These are phyloP conservation scores for Dimargaris cristalligena DNA, from an alignment of 192 early-diverging fungal species.

Conservation along the genomic window DNA sequence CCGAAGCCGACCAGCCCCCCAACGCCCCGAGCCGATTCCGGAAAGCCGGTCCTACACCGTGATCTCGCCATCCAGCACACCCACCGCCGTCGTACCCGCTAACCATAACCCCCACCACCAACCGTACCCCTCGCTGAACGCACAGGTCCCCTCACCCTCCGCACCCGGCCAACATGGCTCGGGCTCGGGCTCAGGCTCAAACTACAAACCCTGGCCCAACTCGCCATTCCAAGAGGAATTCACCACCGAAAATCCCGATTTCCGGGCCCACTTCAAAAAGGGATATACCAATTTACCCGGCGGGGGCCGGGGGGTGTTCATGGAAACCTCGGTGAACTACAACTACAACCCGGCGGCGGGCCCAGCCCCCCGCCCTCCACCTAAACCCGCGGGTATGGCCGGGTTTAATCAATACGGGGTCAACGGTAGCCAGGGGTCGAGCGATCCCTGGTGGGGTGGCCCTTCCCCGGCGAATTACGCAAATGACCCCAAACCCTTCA, in stretches of 20 bases:
- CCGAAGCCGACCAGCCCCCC: background rate
- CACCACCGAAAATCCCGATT: background rate
- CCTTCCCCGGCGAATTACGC: background rate
- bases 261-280: background rate
- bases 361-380: background rate
- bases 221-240: conserved; percentile 2
- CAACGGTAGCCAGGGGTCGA: background rate
- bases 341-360: background rate
- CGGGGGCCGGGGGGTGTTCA: background rate
- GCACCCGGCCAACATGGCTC: background rate
- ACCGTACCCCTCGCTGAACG: background rate
- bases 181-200: background rate
- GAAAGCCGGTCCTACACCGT: background rate
- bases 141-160: background rate
- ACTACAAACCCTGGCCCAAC: background rate
- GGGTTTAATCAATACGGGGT: too few relatives aligned
- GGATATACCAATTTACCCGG: background rate
- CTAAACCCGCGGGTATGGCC: conserved; percentile 1
- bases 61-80: background rate
- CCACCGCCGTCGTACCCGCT: background rate
- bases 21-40: background rate
- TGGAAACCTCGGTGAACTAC: background rate
- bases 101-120: background rate
- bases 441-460: background rate
- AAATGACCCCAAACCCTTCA: background rate